These are phyloP conservation scores for Colletotrichum echinochloae DNA, from an alignment of 2,329 filamentous ascomycete genomes.

Conservation along the genomic window DNA sequence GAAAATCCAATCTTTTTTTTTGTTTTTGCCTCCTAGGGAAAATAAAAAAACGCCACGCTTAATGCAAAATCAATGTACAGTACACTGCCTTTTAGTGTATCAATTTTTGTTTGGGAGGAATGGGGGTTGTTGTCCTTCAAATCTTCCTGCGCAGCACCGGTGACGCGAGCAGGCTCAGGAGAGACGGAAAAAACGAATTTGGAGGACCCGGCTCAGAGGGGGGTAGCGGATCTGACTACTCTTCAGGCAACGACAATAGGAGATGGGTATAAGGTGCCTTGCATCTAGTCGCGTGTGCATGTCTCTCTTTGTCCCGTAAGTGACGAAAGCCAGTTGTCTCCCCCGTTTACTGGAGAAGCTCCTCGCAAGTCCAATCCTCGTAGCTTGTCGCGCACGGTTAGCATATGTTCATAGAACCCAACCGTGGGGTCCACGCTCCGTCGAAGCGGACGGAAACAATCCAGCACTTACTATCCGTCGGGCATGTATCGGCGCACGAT, in stretches of 20 bases:
- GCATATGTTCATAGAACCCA: slow-evolving; percentile 3
- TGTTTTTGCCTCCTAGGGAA: too few species aligned
- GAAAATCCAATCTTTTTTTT: slow-evolving; percentile 21
- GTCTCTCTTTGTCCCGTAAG: slow-evolving; percentile 18
- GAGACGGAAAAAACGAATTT: not conserved
- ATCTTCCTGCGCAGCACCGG: not conserved
- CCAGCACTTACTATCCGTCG: slow-evolving; percentile 84
- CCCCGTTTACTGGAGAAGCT: slow-evolving; percentile 74
- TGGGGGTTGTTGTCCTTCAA: not conserved
- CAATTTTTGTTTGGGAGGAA: slow-evolving; percentile 1
- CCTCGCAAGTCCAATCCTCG: slow-evolving; percentile 99
- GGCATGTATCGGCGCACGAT: slow-evolving; percentile 96
- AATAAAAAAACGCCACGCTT: slow-evolving; percentile 38
- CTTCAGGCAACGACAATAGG: slow-evolving; percentile 34
- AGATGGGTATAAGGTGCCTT: slow-evolving; percentile 40
- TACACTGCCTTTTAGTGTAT: slow-evolving; percentile 33
- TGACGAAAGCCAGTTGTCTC: slow-evolving; percentile 18
- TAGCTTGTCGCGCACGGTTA: slow-evolving; percentile 69
- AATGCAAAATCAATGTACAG: slow-evolving; percentile 36
- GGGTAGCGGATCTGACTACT: slow-evolving; percentile 29
- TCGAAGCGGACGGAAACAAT: slow-evolving; percentile 11
- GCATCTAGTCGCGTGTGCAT: slow-evolving; percentile 35
- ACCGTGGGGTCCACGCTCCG: not conserved
- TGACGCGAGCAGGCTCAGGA: not conserved
- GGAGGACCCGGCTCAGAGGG: slow-evolving; percentile 21